Conservation (phyloP, 1,284 basidiomycete species). For the Tremellales sp. region DNA sequence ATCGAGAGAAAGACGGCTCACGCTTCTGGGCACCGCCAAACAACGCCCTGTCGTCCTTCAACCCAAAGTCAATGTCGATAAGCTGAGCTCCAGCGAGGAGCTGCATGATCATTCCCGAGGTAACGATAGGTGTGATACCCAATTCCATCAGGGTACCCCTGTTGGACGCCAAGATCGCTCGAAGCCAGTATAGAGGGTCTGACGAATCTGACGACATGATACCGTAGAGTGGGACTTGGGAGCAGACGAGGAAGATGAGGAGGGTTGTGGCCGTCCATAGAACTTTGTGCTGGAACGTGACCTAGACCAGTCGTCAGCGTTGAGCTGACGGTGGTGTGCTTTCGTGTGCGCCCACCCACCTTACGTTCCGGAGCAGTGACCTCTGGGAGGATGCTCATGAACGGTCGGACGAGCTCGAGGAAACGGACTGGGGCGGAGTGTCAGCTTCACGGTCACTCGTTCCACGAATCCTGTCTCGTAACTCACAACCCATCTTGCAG, state of each 20-base stretch:
- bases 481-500: constrained; percentile 42
- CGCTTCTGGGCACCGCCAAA: constrained; percentile 97
- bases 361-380: constrained; percentile 94
- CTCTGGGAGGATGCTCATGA: constrained; percentile 88
- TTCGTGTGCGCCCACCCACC: too few relatives aligned
- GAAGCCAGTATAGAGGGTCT: constrained; percentile 99
- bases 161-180: constrained; percentile 97
- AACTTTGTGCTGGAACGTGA: constrained; percentile 93
- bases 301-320: constrained; percentile 55
- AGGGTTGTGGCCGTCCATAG: constrained; percentile 96
- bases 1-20: constrained; percentile 51
- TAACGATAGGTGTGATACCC: constrained; percentile 95
- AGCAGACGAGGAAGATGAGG: constrained; percentile 96
- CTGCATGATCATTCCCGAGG: constrained; percentile 99
- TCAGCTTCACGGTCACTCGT: constrained; percentile 4
- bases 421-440: constrained; percentile 78
- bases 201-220: constrained; percentile 98
- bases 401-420: constrained; percentile 91
- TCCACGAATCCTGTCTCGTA: background rate
- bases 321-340: too few relatives aligned
- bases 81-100: constrained; percentile 94
- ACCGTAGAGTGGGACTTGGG: constrained; percentile 92
- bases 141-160: constrained; percentile 98
- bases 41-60: constrained; percentile 95
- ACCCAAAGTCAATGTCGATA: constrained; percentile 92